Percentiles rank a stretch among this genome's conserved stretches.
Conservation (phyloP, 495 filamentous ascomycete species). For the Mycothermus thermophilus region DNA sequence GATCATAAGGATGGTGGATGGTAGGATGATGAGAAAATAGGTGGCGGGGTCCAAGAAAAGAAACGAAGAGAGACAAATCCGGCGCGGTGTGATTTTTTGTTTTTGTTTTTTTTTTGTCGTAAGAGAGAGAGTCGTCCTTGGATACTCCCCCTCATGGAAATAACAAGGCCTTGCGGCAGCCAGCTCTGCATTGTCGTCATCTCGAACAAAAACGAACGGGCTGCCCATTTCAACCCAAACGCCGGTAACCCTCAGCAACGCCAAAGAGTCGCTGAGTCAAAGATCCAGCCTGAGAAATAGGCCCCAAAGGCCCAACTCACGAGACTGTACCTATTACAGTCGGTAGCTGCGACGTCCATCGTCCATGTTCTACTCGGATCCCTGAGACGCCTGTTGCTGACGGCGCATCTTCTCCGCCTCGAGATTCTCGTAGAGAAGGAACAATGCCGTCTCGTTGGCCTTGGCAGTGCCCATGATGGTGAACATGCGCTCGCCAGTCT, state of each 20-base stretch:
- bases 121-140: conserved; percentile 27
- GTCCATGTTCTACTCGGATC: conserved; percentile 49
- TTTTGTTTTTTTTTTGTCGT: conserved; percentile 18
- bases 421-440: conserved; percentile 94
- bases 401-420: conserved; percentile 97
- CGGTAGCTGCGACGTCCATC: conserved; percentile 9
- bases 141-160: conserved; percentile 32
- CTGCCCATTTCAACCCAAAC: conserved; percentile 31
- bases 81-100: too few relatives aligned
- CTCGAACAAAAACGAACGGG: conserved; percentile 25
- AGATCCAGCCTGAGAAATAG: too few relatives aligned
- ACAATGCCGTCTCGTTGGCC: conserved; percentile 90
- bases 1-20: too few relatives aligned
- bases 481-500: conserved; percentile 97
- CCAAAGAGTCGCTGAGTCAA: too few relatives aligned
- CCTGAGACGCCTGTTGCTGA: conserved; percentile 44
- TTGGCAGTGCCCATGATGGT: conserved; percentile 89
- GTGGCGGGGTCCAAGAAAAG: conserved; percentile 27
- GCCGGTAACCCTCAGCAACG: conserved; percentile 17
- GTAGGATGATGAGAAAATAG: too few relatives aligned
- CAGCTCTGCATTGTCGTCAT: conserved; percentile 44
- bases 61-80: conserved; percentile 15
- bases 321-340: too few relatives aligned
- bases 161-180: conserved; percentile 46
- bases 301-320: too few relatives aligned